A percentile compares a stretch with the other conserved stretches of the same genome.
Evolutionary conservation across 805 yeast species (phyloP).

Genomic region (Metschnikowia orientalis): DNA sequence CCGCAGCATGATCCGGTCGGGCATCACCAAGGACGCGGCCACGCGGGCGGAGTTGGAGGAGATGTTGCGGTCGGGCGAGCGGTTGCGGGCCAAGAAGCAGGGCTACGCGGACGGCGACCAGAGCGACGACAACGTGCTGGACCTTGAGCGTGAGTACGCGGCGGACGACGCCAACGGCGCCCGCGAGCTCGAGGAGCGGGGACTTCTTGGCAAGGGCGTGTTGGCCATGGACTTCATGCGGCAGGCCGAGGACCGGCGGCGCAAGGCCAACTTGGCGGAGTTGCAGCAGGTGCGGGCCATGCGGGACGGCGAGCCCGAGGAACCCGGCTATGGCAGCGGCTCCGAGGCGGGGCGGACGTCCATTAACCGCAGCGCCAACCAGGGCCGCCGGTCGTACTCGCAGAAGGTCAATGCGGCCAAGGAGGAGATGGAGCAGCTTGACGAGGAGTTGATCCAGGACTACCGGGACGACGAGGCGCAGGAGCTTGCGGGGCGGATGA

Average conservation of each 20-base stretch:
- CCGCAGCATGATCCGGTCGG: constrained; percentile 79
- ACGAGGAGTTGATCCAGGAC: constrained; percentile 31
- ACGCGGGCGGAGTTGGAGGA: constrained; percentile 90
- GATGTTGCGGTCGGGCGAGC: constrained; percentile 85
- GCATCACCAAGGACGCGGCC: constrained; percentile 80
- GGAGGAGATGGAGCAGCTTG: constrained; percentile 28
- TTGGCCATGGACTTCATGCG: constrained; percentile 94
- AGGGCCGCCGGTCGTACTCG: constrained; percentile 78
- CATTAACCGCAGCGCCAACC: constrained; percentile 52
- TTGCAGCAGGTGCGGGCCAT: constrained; percentile 47
- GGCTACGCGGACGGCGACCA: constrained; percentile 57
- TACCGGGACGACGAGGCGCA: constrained; percentile 47
- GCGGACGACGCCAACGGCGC: constrained; percentile 34
- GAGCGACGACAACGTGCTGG: constrained; percentile 49
- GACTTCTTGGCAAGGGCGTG: constrained; percentile 76
- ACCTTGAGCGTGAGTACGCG: constrained; percentile 38
- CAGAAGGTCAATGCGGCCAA: constrained; percentile 50
- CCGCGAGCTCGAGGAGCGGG: constrained; percentile 29
- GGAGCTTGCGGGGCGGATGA: constrained; percentile 36
- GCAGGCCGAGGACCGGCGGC: constrained; percentile 73
- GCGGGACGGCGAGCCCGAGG: constrained; percentile 36
- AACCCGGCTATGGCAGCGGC: constrained; percentile 32
- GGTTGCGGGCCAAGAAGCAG: constrained; percentile 63
- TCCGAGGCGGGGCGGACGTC: too few relatives aligned
- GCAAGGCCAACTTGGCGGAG: constrained; percentile 52